These are phyloP conservation scores for Nitzschia palea DNA, from an alignment of 108 stramenopile species.

Conservation along the genomic window DNA sequence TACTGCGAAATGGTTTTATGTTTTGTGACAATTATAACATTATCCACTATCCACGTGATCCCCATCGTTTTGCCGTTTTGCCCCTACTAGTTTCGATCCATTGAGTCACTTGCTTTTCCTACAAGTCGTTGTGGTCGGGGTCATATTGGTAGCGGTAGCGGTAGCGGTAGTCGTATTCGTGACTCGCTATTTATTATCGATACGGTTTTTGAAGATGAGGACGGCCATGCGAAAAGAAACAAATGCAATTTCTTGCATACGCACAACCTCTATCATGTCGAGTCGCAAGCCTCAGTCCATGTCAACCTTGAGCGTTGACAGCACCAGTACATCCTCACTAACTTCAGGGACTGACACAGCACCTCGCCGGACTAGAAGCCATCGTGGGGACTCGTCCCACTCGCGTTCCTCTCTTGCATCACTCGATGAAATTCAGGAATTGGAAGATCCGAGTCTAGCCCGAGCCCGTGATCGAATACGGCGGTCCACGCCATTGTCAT, in stretches of 20 bases:
- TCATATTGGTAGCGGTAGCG: too few relatives aligned
- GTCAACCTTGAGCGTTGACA: not conserved
- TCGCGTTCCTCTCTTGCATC: constrained; percentile 1
- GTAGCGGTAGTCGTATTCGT: too few relatives aligned
- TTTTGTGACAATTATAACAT: too few relatives aligned
- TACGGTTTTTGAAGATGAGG: too few relatives aligned
- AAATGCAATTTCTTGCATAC: not conserved
- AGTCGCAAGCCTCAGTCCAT: constrained; percentile 6
- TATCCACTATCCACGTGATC: too few relatives aligned
- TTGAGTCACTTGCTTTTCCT: too few relatives aligned
- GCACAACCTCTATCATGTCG: not conserved
- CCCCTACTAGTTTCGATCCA: too few relatives aligned
- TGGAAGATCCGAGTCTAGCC: not conserved
- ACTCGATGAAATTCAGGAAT: constrained; percentile 14
- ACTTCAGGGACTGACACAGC: not conserved
- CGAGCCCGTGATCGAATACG: constrained; percentile 13
- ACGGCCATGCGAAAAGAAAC: too few relatives aligned
- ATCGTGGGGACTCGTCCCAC: not conserved
- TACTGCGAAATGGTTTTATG: too few relatives aligned
- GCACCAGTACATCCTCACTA: not conserved
- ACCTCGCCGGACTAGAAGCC: not conserved
- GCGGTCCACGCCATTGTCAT: not conserved
- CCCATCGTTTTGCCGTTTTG: too few relatives aligned
- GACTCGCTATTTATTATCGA: too few relatives aligned
- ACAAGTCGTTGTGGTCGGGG: too few relatives aligned